These are phyloP conservation scores for Phytophthora crassamura DNA, from an alignment of 352 stramenopile genomes.

Conservation along the genomic window DNA sequence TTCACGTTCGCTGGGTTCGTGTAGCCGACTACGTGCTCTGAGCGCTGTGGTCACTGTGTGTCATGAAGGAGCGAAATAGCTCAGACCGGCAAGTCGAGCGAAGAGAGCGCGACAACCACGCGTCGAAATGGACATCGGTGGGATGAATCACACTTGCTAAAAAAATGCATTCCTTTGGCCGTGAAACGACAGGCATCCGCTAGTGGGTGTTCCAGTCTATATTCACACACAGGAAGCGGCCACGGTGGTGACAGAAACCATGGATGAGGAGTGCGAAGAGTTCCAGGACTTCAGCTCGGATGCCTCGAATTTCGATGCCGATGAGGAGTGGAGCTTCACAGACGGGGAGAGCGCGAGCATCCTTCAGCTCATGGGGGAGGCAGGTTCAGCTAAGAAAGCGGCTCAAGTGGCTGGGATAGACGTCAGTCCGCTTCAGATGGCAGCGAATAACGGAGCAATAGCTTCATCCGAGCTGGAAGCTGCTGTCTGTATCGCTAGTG, in stretches of 20 bases:
- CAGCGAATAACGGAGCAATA: background rate
- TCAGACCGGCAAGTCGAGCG: no score
- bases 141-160: no score
- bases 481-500: background rate
- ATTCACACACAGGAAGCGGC: conserved; percentile 7
- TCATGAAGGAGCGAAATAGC: no score
- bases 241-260: background rate
- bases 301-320: conserved; percentile 38
- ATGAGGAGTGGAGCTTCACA: conserved; percentile 31
- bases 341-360: conserved; percentile 52
- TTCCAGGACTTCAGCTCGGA: conserved; percentile 65
- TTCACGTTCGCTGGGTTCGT: no score
- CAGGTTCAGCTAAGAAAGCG: conserved; percentile 11
- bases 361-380: conserved; percentile 50
- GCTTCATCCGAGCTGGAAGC: background rate
- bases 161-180: no score
- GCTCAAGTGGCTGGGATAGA: background rate
- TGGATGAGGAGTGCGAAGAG: conserved; percentile 36
- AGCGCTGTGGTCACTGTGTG: no score
- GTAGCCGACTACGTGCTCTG: no score
- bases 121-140: no score
- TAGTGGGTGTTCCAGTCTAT: conserved; percentile 4
- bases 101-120: no score
- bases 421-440: background rate
- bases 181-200: conserved; percentile 5